These are phyloP conservation scores for Monilinia fructigena DNA, from an alignment of 2,329 filamentous ascomycete genomes.

Conservation along the genomic window DNA sequence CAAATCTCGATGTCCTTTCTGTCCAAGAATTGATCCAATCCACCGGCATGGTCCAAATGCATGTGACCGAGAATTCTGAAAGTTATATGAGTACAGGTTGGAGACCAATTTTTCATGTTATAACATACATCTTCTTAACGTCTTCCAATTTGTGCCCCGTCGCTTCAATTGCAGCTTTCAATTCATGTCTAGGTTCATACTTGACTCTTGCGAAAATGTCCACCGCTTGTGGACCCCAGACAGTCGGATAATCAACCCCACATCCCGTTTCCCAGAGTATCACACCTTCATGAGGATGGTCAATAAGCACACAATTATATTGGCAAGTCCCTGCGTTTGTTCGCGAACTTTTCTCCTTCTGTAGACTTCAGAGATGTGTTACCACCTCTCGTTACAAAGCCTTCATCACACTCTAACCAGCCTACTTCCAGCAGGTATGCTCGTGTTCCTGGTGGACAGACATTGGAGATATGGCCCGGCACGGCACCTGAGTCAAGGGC, in stretches of 20 bases:
- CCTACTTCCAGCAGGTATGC: slow-evolving; percentile 49
- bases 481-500: slow-evolving; percentile 33
- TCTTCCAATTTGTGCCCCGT: slow-evolving; percentile 47
- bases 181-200: slow-evolving; percentile 35
- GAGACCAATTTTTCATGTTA: background rate
- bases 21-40: slow-evolving; percentile 46
- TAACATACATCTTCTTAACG: slow-evolving; percentile 44
- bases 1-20: slow-evolving; percentile 46
- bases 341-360: slow-evolving; percentile 29
- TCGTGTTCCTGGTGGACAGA: slow-evolving; percentile 47
- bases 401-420: slow-evolving; percentile 48
- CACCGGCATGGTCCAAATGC: slow-evolving; percentile 50
- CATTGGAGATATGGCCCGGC: slow-evolving; percentile 32
- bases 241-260: slow-evolving; percentile 32
- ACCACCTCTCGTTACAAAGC: slow-evolving; percentile 40
- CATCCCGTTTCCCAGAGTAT: slow-evolving; percentile 37
- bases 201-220: slow-evolving; percentile 43
- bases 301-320: slow-evolving; percentile 36
- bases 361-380: slow-evolving; percentile 33
- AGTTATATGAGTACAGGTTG: background rate
- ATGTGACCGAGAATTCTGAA: slow-evolving; percentile 46
- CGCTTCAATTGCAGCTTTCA: slow-evolving; percentile 39
- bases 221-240: slow-evolving; percentile 41
- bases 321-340: slow-evolving; percentile 34
- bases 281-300: slow-evolving; percentile 35